Conservation (phyloP, 352 stramenopile species). For the Globisporangium paroecandrum region DNA sequence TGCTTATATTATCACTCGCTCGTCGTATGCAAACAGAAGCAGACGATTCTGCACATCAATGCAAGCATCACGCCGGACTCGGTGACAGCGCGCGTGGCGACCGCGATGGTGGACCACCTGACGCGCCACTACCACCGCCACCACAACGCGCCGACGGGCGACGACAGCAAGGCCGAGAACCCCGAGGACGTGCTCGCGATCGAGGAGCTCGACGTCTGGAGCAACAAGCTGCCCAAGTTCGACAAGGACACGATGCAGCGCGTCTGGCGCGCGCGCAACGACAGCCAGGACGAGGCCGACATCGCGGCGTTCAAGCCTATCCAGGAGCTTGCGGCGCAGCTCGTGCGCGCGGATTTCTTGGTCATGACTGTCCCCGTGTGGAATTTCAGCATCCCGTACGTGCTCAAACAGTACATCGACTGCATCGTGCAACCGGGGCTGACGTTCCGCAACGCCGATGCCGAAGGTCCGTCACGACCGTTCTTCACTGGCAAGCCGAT, state of each 20-base stretch:
- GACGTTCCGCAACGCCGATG: constrained; percentile 69
- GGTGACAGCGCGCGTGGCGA: constrained; percentile 62
- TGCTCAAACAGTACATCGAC: constrained; percentile 83
- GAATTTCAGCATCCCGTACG: constrained; percentile 77
- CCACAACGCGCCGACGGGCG: constrained; percentile 15
- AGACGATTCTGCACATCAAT: constrained; percentile 79
- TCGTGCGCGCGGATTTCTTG: constrained; percentile 69
- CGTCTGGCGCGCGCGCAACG: constrained; percentile 65
- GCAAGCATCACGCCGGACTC: constrained; percentile 71
- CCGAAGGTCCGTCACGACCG: constrained; percentile 46
- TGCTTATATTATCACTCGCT: not conserved
- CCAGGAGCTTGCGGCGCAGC: constrained; percentile 54
- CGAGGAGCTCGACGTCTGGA: constrained; percentile 71
- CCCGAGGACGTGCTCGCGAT: constrained; percentile 56
- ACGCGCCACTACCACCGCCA: constrained; percentile 73
- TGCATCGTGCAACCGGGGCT: constrained; percentile 71
- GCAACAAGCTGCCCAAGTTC: constrained; percentile 57
- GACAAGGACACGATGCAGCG: constrained; percentile 66
- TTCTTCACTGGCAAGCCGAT: constrained; percentile 56
- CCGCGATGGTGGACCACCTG: constrained; percentile 63
- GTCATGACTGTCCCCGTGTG: constrained; percentile 73
- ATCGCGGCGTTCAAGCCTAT: constrained; percentile 62
- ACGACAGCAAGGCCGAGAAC: constrained; percentile 21
- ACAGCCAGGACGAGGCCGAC: constrained; percentile 52
- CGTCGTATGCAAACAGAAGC: constrained; percentile 30